Evolutionary conservation across 257 asterid species (phyloP).

Genomic region (Ilex aquifolium): DNA sequence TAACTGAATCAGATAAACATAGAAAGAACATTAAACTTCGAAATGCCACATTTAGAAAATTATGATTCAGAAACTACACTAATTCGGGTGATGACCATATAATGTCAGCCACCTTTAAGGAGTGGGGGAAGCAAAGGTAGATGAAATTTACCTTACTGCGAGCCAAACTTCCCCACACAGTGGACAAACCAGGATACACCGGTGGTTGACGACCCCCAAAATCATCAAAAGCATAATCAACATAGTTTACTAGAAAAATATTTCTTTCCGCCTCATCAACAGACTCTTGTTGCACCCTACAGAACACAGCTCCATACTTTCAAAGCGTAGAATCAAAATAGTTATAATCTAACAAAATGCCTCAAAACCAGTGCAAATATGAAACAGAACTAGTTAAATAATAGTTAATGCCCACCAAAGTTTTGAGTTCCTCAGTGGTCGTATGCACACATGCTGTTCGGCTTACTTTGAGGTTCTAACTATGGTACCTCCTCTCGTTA

Average conservation of each 20-base stretch:
- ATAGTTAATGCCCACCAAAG: too few relatives aligned
- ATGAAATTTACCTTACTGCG: constrained; percentile 84
- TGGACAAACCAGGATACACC: constrained; percentile 95
- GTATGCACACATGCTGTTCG: too few relatives aligned
- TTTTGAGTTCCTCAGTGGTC: too few relatives aligned
- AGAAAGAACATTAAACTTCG: too few relatives aligned
- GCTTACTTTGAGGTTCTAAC: too few relatives aligned
- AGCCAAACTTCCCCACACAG: constrained; percentile 99
- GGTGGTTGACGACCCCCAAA: constrained; percentile 99
- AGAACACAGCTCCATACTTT: constrained; percentile 18
- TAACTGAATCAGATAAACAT: too few relatives aligned
- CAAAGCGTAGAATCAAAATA: constrained; percentile 12
- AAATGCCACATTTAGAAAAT: too few relatives aligned
- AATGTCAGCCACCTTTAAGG: constrained; percentile 1
- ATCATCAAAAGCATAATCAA: constrained; percentile 93
- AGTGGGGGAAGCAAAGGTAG: too few relatives aligned
- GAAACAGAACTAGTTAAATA: background rate
- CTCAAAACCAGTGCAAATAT: constrained; percentile 1
- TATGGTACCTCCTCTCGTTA: too few relatives aligned
- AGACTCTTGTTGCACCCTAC: constrained; percentile 96
- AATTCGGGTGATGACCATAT: background rate
- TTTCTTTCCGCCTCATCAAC: constrained; percentile 98
- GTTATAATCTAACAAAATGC: background rate
- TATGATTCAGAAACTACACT: too few relatives aligned
- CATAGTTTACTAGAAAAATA: constrained; percentile 83